phyloP scores from a whole-genome alignment of 2,329 filamentous ascomycete genomes.

The Penicillium corylophilum region DNA sequence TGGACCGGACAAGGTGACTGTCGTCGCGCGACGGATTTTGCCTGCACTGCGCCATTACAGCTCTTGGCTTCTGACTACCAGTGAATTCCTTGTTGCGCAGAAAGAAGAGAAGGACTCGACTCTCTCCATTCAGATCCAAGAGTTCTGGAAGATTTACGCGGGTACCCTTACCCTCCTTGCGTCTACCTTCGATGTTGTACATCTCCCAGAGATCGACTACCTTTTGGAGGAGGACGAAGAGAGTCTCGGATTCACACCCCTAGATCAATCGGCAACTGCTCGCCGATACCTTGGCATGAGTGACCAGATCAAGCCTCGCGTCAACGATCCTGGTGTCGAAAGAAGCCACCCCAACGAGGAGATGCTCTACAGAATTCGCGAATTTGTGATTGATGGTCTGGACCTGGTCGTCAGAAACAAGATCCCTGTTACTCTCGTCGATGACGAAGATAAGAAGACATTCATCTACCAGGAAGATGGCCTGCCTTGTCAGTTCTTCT shows the following conservation, averaged over 20 bases:
- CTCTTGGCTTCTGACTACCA: conserved; percentile 63
- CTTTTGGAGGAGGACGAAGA: conserved; percentile 68
- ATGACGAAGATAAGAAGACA: conserved; percentile 43
- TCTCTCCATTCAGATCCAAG: conserved; percentile 58
- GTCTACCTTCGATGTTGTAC: conserved; percentile 58
- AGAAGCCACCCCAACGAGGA: conserved; percentile 60
- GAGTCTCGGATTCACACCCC: conserved; percentile 64
- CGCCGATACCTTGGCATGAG: conserved; percentile 53
- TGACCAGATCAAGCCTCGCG: conserved; percentile 51
- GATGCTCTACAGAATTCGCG: conserved; percentile 65
- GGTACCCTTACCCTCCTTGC: conserved; percentile 59
- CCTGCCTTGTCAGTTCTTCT: conserved; percentile 50
- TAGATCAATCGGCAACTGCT: conserved; percentile 51
- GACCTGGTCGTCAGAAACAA: conserved; percentile 54
- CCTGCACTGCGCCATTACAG: conserved; percentile 67
- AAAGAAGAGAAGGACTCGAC: conserved; percentile 50
- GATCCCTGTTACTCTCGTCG: conserved; percentile 51
- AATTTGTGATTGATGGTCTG: conserved; percentile 62
- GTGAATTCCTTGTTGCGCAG: conserved; percentile 54
- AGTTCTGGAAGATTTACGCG: conserved; percentile 67
- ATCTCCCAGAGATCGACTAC: conserved; percentile 59
- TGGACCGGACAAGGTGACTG: conserved; percentile 53
- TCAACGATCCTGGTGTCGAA: conserved; percentile 51
- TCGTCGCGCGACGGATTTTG: conserved; percentile 60
- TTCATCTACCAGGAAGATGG: conserved; percentile 57